A percentile compares a stretch with the other conserved stretches of the same genome.
These are phyloP conservation scores for Russula sp. DNA, from an alignment of 768 basidiomycete species.

Conservation along the genomic window DNA sequence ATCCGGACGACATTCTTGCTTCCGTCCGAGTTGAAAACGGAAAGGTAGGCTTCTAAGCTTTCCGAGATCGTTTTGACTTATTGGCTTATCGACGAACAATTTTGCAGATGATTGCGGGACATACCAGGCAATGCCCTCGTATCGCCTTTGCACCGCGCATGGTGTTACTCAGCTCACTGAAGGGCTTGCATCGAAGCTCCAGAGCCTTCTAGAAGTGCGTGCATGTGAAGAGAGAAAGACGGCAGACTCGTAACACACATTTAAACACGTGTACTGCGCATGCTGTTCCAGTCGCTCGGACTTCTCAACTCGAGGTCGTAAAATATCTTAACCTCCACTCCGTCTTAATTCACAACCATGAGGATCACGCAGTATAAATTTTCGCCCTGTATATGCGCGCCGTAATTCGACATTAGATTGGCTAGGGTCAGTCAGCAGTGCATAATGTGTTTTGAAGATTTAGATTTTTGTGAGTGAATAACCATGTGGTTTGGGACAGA, in stretches of 20 bases:
- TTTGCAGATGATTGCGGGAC: conserved; percentile 59
- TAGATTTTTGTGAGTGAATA: too few relatives aligned
- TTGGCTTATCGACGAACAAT: background rate
- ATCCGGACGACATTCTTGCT: conserved; percentile 81
- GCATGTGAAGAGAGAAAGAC: conserved; percentile 36
- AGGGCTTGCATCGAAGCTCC: conserved; percentile 55
- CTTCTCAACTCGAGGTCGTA: background rate
- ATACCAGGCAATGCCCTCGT: conserved; percentile 81
- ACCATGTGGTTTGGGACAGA: too few relatives aligned
- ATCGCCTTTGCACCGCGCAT: conserved; percentile 74
- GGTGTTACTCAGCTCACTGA: conserved; percentile 68
- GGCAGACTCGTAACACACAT: background rate
- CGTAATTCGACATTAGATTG: background rate
- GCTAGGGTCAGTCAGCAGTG: background rate
- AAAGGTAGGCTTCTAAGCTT: conserved; percentile 43
- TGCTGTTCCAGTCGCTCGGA: background rate
- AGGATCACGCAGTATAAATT: background rate
- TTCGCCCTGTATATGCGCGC: background rate
- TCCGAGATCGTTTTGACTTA: background rate
- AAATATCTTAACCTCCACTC: background rate
- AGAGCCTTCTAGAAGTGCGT: conserved; percentile 38
- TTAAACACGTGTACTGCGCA: background rate
- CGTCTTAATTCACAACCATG: background rate
- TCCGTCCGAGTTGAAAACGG: conserved; percentile 70
- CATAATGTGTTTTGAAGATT: background rate